Evolutionary conservation across 768 basidiomycete genomes (phyloP), one percentile per base, ranked within the genome.

Genomic region (Suillus hirtellus): DNA sequence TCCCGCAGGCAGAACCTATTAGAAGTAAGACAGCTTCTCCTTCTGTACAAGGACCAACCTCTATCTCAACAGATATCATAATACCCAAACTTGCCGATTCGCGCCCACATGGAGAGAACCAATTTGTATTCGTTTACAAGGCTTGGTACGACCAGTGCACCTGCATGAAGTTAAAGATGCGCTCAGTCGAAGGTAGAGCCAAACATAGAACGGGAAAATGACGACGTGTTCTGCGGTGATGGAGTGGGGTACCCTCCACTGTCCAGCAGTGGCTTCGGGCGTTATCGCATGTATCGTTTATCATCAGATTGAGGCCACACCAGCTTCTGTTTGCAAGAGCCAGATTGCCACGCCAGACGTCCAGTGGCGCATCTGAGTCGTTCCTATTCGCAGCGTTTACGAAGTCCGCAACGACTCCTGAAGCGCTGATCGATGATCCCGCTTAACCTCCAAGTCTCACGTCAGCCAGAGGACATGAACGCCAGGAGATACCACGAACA

Each of bases 141-240:
- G 42, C 17, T 42, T 42, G 42, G 15, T 11, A 40, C 15, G 2
- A 5, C 8, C 43, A 44, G 19, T 44, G 19, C 43, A 44, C 19
- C 43, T 44, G 19, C 43, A n/a, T 2, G 43, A 44, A 69, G 83
- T 89, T 61, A 80, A 78, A 60, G 55, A 62, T 1, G 15, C 38
- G 11, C 66, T 55, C 2, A 68, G 65, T 59, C 53, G 67, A 46
- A 49, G 63, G 1, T 65, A 64, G 43, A 65, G 65, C 31, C 62
- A 62, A 4, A 42, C 43, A 12, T 42, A 17, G 42, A 42, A 12
- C 61, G 63, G 50, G 68, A 69, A 40, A 66, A 68, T 59, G 64
- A 35, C 4, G 71, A 72, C 24, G 66, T 67, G 8, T 74, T 69
- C 21, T 6, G 21, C n/a, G 52, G 38, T 37, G 7, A 34, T 19